These are phyloP conservation scores for Penicillium desertorum DNA, from an alignment of 495 filamentous ascomycete genomes.

Conservation along the genomic window DNA sequence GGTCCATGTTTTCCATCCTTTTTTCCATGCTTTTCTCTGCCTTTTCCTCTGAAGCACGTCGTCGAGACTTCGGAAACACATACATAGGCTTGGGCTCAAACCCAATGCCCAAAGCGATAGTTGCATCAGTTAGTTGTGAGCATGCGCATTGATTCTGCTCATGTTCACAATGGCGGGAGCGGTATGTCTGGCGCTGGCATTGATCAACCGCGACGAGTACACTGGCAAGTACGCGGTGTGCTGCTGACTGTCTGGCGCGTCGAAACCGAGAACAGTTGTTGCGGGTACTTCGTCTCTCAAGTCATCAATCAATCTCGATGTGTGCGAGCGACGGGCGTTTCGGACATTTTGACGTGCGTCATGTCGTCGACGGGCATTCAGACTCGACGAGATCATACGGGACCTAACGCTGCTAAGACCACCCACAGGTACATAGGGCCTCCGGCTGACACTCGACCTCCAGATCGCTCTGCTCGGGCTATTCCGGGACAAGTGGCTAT, in stretches of 20 bases:
- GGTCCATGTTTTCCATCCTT: neutral
- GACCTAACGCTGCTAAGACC: neutral
- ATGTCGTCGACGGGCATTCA: neutral
- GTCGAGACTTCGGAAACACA: neutral
- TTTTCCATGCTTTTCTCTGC: neutral
- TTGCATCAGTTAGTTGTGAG: too few species aligned
- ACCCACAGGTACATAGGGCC: neutral
- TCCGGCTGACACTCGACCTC: neutral
- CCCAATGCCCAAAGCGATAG: neutral
- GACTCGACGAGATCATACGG: conserved; percentile 1
- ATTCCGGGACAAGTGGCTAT: neutral
- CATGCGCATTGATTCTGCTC: conserved; percentile 14
- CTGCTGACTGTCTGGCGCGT: neutral
- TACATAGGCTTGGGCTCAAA: neutral
- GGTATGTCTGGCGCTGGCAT: neutral
- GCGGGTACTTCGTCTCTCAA: neutral
- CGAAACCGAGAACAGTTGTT: neutral
- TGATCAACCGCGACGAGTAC: neutral
- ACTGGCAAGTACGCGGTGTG: neutral
- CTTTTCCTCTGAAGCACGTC: neutral
- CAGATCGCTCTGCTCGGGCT: neutral
- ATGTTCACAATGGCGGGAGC: conserved; percentile 5
- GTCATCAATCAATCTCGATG: neutral
- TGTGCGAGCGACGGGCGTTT: neutral
- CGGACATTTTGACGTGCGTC: neutral